Conservation (phyloP, 2,329 filamentous ascomycete species). For the Ascochyta koolunga region DNA sequence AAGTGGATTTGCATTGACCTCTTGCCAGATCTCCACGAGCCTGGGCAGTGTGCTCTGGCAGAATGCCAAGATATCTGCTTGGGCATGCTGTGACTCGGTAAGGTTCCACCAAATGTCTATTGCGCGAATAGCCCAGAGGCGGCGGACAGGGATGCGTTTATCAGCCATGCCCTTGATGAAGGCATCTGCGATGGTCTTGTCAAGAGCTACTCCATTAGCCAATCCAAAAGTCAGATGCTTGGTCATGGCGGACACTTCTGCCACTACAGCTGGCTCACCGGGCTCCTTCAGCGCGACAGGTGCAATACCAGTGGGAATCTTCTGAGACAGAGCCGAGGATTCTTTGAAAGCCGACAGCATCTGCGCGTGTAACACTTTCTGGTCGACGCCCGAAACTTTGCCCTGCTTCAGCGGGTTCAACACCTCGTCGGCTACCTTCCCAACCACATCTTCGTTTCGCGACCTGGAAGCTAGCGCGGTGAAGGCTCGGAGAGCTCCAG, state of each 20-base stretch:
- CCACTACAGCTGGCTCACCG: constrained; percentile 80
- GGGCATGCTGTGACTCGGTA: constrained; percentile 55
- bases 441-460: constrained; percentile 63
- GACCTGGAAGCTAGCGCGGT: constrained; percentile 69
- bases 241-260: constrained; percentile 75
- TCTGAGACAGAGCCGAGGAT: constrained; percentile 67
- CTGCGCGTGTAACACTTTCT: constrained; percentile 81
- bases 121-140: constrained; percentile 77
- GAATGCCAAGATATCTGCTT: constrained; percentile 55
- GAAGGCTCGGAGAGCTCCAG: constrained; percentile 78
- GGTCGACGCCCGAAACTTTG: constrained; percentile 84
- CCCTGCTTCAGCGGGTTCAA: constrained; percentile 78
- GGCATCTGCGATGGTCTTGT: constrained; percentile 70
- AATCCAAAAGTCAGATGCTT: constrained; percentile 69
- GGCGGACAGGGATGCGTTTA: constrained; percentile 79
- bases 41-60: constrained; percentile 59
- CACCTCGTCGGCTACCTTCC: constrained; percentile 77
- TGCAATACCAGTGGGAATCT: constrained; percentile 70
- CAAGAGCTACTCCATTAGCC: constrained; percentile 64
- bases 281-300: constrained; percentile 80
- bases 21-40: constrained; percentile 74
- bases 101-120: constrained; percentile 72
- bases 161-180: constrained; percentile 83
- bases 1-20: constrained; percentile 78
- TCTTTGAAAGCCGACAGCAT: constrained; percentile 67